Evolutionary conservation across 2,329 filamentous ascomycete genomes (phyloP).

Genomic region (Aspergillus melleus): DNA sequence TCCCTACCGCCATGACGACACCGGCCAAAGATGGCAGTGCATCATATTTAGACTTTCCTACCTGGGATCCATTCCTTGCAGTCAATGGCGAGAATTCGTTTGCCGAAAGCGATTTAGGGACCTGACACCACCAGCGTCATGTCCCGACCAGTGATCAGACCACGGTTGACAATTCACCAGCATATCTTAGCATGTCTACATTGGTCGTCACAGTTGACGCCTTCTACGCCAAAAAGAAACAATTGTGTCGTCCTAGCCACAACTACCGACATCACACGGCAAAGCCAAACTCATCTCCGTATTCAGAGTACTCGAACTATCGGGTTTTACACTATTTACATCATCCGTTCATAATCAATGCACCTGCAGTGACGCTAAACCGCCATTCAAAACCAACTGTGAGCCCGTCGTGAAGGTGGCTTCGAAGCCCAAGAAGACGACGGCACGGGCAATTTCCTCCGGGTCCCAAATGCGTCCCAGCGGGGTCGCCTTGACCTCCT

Average conservation of each 20-base stretch:
- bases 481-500: conserved; percentile 6
- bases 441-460: conserved; percentile 7
- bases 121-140: background rate
- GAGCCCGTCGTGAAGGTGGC: conserved; percentile 12
- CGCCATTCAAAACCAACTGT: conserved; percentile 11
- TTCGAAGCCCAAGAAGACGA: conserved; percentile 11
- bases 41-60: background rate
- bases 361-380: conserved; percentile 1
- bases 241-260: too few species aligned
- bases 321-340: background rate
- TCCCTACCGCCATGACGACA: background rate
- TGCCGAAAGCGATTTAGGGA: background rate
- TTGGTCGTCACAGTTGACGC: too few species aligned
- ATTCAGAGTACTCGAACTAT: background rate
- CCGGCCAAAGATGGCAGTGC: background rate
- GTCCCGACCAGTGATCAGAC: background rate
- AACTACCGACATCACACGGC: too few species aligned
- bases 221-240: too few species aligned
- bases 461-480: conserved; percentile 7
- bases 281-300: too few species aligned
- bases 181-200: too few species aligned
- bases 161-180: background rate
- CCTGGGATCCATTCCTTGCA: background rate
- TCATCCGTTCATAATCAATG: background rate
- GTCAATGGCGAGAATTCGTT: background rate